Conservation (phyloP, 345 rosid genomes). For the Aquilaria malaccensis region DNA sequence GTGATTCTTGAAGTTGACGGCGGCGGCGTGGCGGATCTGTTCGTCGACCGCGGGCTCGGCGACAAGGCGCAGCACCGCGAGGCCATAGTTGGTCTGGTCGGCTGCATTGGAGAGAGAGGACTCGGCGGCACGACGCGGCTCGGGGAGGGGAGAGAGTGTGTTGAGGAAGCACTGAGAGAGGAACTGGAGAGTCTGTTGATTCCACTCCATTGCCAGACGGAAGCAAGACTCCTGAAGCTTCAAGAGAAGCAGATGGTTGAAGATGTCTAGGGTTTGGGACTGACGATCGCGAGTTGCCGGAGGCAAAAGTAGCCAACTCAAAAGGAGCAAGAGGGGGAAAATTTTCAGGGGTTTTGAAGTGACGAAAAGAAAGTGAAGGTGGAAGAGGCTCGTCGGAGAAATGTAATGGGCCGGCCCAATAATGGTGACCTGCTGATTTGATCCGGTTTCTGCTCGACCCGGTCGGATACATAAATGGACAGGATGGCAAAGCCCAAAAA, state of each 20-base stretch:
- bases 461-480: no score
- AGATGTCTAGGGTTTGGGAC: background rate
- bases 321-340: conserved; percentile 2
- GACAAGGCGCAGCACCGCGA: conserved; percentile 75
- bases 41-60: conserved; percentile 72
- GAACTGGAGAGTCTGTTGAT: conserved; percentile 48
- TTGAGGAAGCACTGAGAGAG: conserved; percentile 82
- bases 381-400: no score
- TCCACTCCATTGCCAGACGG: conserved; percentile 44
- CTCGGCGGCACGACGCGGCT: conserved; percentile 87
- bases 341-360: background rate
- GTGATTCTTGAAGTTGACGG: conserved; percentile 92
- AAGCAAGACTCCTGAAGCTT: background rate
- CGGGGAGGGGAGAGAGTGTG: conserved; percentile 71
- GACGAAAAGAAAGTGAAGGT: background rate
- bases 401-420: no score
- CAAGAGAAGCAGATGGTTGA: background rate
- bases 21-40: conserved; percentile 92
- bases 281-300: background rate
- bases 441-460: no score
- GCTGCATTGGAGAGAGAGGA: conserved; percentile 47
- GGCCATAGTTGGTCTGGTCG: conserved; percentile 61
- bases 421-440: no score
- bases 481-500: no score
- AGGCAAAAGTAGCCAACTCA: background rate